These are phyloP conservation scores for Globisporangium viniferum DNA, from an alignment of 352 stramenopile genomes.

Conservation along the genomic window DNA sequence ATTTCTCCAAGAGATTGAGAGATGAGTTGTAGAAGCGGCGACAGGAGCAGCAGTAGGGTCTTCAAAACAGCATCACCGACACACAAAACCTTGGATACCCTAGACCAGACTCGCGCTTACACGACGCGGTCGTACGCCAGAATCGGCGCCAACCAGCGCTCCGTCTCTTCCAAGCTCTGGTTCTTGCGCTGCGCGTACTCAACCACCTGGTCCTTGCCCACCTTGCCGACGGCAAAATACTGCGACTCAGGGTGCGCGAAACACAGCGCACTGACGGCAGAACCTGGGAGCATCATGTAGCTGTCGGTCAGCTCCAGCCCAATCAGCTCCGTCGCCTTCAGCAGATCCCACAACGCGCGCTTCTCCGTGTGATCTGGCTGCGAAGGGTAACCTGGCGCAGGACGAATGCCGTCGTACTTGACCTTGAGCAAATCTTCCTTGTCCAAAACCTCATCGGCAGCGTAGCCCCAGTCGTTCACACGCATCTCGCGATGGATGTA, in stretches of 20 bases:
- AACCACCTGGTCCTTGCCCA: constrained; percentile 95
- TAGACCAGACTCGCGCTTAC: constrained; percentile 15
- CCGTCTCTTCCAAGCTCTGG: constrained; percentile 82
- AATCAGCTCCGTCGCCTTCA: constrained; percentile 92
- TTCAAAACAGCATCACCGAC: background rate
- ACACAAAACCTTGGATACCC: background rate
- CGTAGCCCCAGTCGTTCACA: constrained; percentile 95
- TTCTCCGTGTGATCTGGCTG: constrained; percentile 99
- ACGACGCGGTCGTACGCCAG: constrained; percentile 91
- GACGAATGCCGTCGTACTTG: constrained; percentile 98
- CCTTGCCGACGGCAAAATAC: constrained; percentile 97
- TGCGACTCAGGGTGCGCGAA: constrained; percentile 94
- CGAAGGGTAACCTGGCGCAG: constrained; percentile 96
- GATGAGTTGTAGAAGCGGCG: background rate
- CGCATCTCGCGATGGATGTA: constrained; percentile 96
- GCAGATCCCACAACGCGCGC: constrained; percentile 93
- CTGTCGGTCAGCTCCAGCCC: constrained; percentile 93
- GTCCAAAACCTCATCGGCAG: constrained; percentile 86
- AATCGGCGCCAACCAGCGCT: constrained; percentile 95
- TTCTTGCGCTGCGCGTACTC: constrained; percentile 94
- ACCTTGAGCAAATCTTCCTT: constrained; percentile 96
- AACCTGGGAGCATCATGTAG: constrained; percentile 96
- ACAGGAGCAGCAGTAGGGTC: background rate
- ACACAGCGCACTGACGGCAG: constrained; percentile 92
- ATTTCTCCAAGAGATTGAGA: constrained; percentile 33